These are phyloP conservation scores for Ganoderma sinense DNA, from an alignment of 1,284 basidiomycete species.

Conservation along the genomic window DNA sequence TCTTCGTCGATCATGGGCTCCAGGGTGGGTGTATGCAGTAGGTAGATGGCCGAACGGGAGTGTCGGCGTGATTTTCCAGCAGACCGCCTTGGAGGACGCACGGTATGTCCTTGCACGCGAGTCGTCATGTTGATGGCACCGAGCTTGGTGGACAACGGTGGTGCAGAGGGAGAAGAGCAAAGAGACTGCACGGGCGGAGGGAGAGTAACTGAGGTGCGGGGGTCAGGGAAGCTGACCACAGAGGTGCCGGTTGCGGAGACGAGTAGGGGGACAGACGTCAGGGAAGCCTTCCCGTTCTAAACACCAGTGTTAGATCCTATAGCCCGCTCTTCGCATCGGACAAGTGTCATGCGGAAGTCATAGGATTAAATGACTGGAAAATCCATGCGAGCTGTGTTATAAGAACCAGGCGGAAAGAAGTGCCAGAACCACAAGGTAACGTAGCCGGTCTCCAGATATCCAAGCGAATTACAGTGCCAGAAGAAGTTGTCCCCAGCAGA, in stretches of 20 bases:
- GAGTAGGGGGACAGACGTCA: conserved; percentile 9
- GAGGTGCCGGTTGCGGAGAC: neutral
- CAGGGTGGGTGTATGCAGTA: conserved; percentile 25
- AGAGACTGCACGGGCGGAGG: conserved; percentile 3
- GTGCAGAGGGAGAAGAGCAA: conserved; percentile 3
- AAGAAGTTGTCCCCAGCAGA: too few species aligned
- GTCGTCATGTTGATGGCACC: conserved; percentile 17
- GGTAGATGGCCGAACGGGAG: conserved; percentile 25
- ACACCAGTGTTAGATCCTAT: neutral
- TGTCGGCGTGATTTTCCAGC: conserved; percentile 10
- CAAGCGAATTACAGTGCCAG: too few species aligned
- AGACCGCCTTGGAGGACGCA: conserved; percentile 6
- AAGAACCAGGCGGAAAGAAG: neutral
- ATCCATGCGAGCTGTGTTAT: neutral
- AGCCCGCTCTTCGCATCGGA: neutral
- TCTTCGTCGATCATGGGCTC: conserved; percentile 29
- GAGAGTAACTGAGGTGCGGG: neutral
- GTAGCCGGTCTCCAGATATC: too few species aligned
- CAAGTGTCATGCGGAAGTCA: neutral
- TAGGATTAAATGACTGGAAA: neutral
- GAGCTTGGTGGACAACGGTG: conserved; percentile 2
- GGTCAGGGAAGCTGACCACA: neutral
- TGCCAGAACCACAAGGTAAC: neutral
- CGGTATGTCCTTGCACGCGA: conserved; percentile 7
- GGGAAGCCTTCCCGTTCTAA: neutral